A percentile compares a stretch with the other conserved stretches of the same genome.
Evolutionary conservation across 352 stramenopile genomes (phyloP).

Genomic region (Globisporangium paroecandrum): DNA sequence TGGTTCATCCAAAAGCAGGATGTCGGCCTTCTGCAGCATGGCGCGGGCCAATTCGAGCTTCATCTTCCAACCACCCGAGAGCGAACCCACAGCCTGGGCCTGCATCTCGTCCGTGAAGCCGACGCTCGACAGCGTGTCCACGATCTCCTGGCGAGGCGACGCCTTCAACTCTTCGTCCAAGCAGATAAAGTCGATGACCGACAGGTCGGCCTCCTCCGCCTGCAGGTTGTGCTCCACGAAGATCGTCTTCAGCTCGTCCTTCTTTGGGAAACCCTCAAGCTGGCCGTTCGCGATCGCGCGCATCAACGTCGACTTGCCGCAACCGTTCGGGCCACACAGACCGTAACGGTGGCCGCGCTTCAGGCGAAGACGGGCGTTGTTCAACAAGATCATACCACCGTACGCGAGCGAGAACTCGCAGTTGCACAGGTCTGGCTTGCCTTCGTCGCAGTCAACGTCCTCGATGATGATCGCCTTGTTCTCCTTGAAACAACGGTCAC

Average conservation of each 20-base stretch:
- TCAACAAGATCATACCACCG: slow-evolving; percentile 91
- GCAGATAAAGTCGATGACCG: slow-evolving; percentile 83
- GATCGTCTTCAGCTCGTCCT: slow-evolving; percentile 93
- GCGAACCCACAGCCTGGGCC: slow-evolving; percentile 84
- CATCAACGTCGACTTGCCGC: slow-evolving; percentile 96
- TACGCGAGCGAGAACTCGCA: slow-evolving; percentile 98
- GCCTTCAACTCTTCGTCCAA: slow-evolving; percentile 89
- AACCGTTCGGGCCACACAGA: slow-evolving; percentile 91
- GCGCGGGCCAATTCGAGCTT: slow-evolving; percentile 93
- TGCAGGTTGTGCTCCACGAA: slow-evolving; percentile 97
- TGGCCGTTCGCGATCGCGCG: slow-evolving; percentile 95
- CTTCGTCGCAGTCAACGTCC: slow-evolving; percentile 96
- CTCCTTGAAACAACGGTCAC: slow-evolving; percentile 86
- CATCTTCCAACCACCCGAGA: slow-evolving; percentile 97
- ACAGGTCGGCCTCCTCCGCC: slow-evolving; percentile 84
- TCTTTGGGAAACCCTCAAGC: slow-evolving; percentile 95
- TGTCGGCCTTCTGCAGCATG: slow-evolving; percentile 94
- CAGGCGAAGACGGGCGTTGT: slow-evolving; percentile 89
- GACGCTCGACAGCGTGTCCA: slow-evolving; percentile 89
- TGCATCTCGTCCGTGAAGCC: slow-evolving; percentile 95
- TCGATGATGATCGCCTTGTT: slow-evolving; percentile 92
- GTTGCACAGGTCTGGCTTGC: slow-evolving; percentile 97
- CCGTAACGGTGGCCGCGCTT: slow-evolving; percentile 92
- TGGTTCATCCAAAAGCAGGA: slow-evolving; percentile 95
- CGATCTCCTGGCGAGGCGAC: slow-evolving; percentile 84